Conservation (phyloP, 2,329 filamentous ascomycete genomes). For the Paraconiothyrium sp. region DNA sequence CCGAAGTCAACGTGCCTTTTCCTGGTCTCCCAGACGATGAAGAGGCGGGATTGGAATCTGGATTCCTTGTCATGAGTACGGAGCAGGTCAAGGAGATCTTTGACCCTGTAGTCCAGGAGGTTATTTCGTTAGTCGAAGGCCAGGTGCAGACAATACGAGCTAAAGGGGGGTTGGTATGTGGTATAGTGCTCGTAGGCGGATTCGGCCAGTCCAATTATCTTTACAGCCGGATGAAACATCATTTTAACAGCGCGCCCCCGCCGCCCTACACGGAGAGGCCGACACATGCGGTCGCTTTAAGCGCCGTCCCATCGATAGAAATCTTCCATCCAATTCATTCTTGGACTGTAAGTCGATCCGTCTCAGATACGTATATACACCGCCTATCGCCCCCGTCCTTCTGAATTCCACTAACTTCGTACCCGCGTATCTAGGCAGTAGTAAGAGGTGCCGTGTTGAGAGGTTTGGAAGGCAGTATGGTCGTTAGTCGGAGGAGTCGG, state of each 20-base stretch:
- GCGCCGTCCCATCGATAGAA: conserved; percentile 70
- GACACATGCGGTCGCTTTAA: conserved; percentile 67
- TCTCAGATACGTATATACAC: too few species aligned
- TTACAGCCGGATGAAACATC: conserved; percentile 72
- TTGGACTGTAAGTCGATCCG: conserved; percentile 65
- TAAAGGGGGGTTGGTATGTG: conserved; percentile 57
- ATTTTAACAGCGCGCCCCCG: conserved; percentile 66
- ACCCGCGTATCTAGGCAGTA: conserved; percentile 52
- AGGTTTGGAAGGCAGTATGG: conserved; percentile 81
- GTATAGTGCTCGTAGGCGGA: conserved; percentile 83
- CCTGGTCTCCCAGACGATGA: conserved; percentile 80
- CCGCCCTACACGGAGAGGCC: conserved; percentile 73
- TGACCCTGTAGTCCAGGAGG: conserved; percentile 74
- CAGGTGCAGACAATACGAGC: conserved; percentile 54
- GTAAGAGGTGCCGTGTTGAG: conserved; percentile 79
- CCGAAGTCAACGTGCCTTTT: conserved; percentile 81
- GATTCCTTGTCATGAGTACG: conserved; percentile 77
- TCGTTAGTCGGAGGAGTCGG: conserved; percentile 76
- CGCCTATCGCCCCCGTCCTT: too few species aligned
- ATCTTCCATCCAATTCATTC: conserved; percentile 85
- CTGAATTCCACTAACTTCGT: too few species aligned
- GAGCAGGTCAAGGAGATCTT: conserved; percentile 77
- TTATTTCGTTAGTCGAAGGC: conserved; percentile 53
- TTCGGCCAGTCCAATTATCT: conserved; percentile 83
- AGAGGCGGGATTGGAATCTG: conserved; percentile 76